A percentile compares a stretch with the other conserved stretches of the same genome.
Evolutionary conservation across 2,329 filamentous ascomycete species (phyloP).

Genomic region (Metarhizium rileyi): DNA sequence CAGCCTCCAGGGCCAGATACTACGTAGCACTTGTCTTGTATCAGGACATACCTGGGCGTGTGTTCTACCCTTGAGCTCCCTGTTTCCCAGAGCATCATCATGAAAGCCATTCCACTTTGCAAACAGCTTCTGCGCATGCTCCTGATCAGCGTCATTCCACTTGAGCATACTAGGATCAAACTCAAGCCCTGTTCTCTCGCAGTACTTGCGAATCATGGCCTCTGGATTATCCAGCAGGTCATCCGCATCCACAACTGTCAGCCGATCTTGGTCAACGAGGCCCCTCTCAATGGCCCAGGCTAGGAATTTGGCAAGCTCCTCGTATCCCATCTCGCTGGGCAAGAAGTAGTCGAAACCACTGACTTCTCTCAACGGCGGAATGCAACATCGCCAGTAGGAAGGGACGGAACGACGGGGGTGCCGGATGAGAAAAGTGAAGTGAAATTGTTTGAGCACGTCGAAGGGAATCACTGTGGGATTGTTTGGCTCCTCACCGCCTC

Average conservation of each 20-base stretch:
- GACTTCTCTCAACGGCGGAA: conserved; percentile 71
- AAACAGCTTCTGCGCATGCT: conserved; percentile 66
- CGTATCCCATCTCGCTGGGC: conserved; percentile 81
- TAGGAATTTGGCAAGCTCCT: conserved; percentile 77
- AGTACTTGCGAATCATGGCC: conserved; percentile 68
- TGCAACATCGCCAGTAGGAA: conserved; percentile 88
- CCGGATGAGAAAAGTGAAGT: conserved; percentile 94
- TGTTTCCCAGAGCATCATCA: conserved; percentile 83
- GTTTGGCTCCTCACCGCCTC: conserved; percentile 50
- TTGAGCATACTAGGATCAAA: conserved; percentile 70
- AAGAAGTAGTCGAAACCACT: conserved; percentile 86
- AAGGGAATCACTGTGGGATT: conserved; percentile 83
- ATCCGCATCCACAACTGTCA: conserved; percentile 88
- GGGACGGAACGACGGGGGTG: conserved; percentile 88
- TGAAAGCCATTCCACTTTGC: conserved; percentile 98
- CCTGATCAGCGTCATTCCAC: conserved; percentile 71
- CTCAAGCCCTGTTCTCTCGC: conserved; percentile 67
- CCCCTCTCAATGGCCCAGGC: conserved; percentile 66
- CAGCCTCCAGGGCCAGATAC: neutral
- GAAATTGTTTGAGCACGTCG: conserved; percentile 66
- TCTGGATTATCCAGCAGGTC: conserved; percentile 82
- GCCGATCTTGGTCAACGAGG: conserved; percentile 60
- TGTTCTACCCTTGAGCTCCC: conserved; percentile 59
- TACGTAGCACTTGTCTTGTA: neutral
- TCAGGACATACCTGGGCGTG: conserved; percentile 43